Evolutionary conservation across 108 stramenopile species (phyloP).

Genomic region (Skeletonema menzelii): DNA sequence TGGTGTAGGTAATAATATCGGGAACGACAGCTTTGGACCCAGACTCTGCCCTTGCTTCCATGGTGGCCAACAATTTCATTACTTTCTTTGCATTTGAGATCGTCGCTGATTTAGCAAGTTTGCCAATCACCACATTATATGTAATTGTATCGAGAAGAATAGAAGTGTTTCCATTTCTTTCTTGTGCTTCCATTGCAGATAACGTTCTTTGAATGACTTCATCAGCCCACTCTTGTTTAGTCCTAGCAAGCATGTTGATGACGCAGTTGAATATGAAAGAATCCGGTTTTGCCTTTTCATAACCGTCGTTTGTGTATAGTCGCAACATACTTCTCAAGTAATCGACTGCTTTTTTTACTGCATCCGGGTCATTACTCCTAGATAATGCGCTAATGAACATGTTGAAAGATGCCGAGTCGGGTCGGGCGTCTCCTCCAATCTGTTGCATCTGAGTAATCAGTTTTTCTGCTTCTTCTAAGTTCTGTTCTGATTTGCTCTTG

Average conservation of each 20-base stretch:
- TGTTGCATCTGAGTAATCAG: conserved; percentile 25
- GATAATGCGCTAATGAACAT: conserved; percentile 43
- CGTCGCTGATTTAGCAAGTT: conserved; percentile 17
- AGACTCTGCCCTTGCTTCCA: conserved; percentile 1
- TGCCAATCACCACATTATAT: conserved; percentile 56
- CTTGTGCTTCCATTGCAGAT: conserved; percentile 41
- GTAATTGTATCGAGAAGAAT: conserved; percentile 54
- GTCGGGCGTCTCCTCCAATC: conserved; percentile 38
- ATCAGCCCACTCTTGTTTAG: conserved; percentile 32
- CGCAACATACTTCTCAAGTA: conserved; percentile 38
- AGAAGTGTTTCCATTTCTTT: conserved; percentile 19
- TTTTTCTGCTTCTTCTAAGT: conserved; percentile 28
- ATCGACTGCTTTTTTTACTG: conserved; percentile 37
- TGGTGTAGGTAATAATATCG: conserved; percentile 47
- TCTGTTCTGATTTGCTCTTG: conserved; percentile 6
- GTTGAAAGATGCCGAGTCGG: conserved; percentile 35
- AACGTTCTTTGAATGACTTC: conserved; percentile 37
- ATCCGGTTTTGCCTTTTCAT: conserved; percentile 32
- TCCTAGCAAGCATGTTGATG: conserved; percentile 37
- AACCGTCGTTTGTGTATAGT: conserved; percentile 36
- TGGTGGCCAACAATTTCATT: conserved; percentile 23
- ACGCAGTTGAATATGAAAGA: conserved; percentile 42
- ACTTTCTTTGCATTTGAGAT: conserved; percentile 46
- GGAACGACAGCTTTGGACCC: conserved; percentile 13
- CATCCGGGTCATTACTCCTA: not conserved